Evolutionary conservation across 2,329 filamentous ascomycete species (phyloP).

Genomic region (Neofusicoccum sp.): DNA sequence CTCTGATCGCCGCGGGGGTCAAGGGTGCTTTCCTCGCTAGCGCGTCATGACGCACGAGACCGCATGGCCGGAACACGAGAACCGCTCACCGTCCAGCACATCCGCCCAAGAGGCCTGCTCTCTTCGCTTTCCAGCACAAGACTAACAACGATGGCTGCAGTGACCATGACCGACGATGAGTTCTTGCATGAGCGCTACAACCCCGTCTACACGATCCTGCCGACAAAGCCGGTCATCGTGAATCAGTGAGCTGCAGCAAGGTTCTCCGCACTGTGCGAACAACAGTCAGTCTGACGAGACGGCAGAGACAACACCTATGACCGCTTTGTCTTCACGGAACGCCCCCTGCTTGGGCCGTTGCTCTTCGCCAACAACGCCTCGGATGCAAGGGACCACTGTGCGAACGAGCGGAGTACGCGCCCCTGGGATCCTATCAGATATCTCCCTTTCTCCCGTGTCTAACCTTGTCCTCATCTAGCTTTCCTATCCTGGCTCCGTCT

Average conservation of each 20-base stretch:
- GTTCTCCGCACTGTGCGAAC: neutral
- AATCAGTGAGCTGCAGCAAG: conserved; percentile 37
- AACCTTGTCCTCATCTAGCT: conserved; percentile 35
- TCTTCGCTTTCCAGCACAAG: neutral
- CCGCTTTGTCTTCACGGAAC: conserved; percentile 57
- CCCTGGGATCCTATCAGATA: neutral
- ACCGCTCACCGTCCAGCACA: conserved; percentile 12
- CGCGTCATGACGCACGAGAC: conserved; percentile 14
- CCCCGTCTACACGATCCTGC: conserved; percentile 55
- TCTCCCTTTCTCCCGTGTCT: neutral
- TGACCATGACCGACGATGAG: conserved; percentile 2
- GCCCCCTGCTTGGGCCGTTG: conserved; percentile 67
- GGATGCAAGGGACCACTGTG: conserved; percentile 77
- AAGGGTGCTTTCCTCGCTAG: conserved; percentile 5
- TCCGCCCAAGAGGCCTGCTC: neutral
- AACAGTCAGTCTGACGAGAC: neutral
- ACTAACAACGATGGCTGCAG: neutral
- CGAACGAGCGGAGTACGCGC: conserved; percentile 68
- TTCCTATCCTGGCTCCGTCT: conserved; percentile 92
- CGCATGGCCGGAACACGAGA: neutral
- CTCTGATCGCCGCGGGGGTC: neutral
- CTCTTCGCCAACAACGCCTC: conserved; percentile 75
- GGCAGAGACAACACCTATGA: conserved; percentile 46
- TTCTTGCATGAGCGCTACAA: conserved; percentile 45
- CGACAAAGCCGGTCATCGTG: conserved; percentile 51